Evolutionary conservation across 208 protist species (phyloP), one percentile per base, ranked within the genome.

Genomic region (Leptomonas seymouri): DNA sequence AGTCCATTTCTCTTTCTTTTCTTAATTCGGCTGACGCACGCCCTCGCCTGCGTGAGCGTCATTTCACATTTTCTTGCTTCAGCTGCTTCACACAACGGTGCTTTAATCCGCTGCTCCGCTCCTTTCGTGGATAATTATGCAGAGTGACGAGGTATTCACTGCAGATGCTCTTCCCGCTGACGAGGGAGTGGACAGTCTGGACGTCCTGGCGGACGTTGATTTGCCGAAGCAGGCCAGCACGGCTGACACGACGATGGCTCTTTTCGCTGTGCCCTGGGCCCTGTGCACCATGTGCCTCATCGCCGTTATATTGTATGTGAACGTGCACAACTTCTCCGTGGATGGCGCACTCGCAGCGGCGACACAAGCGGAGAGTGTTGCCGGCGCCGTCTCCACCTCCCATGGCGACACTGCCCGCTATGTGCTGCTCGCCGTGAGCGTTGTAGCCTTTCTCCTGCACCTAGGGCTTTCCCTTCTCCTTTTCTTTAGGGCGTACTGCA

Each of bases 401-500:
- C 55, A 63, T 28, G 44, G 64, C 25, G 41, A 68, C 45, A 51
- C 27, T n/a, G 71, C 76, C 14, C 63, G 66, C 36, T 71, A 77
- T 41, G 49, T 63, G 21, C 51, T 82, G 25, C 31, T 82, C n/a
- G 27, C 49, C 16, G 76, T 78, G 2, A 72, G 71, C 39, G 11
- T 82, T 8, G 60, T 51, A 3, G 7, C 39, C 23, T 39, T 67
- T 16, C 8, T 67, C 1, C 20, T 71, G 20, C 64, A 69, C 61
- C 6, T 50, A 14, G 16, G 55, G 0, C 18, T 49, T 4, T 66
- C 61, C 16, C 56, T 66, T 16, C 41, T 51, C 1, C 30, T 73
- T 16, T 73, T 53, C n/a, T 30, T 21, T 20, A 25, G 41, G 18
- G 57, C 64, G 3, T 61, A 70, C 45, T 25, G 34, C 64, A 23